Evolutionary conservation across 2,329 filamentous ascomycete species (phyloP).

Genomic region (Fusarium stilboides): DNA sequence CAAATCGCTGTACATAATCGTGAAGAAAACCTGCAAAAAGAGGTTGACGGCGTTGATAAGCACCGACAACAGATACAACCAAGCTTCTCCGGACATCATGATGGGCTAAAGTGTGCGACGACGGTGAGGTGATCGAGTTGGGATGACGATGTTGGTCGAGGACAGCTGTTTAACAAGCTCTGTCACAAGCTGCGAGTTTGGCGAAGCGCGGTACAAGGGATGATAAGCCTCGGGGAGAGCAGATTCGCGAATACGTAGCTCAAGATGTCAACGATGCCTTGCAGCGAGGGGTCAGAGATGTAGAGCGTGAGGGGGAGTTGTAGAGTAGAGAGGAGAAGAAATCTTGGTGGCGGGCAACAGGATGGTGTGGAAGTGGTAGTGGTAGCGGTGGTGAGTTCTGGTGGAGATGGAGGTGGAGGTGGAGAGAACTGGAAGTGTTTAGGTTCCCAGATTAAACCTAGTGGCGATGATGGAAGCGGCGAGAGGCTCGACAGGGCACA

Average conservation of each 20-base stretch:
- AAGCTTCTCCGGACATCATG: slow-evolving; percentile 95
- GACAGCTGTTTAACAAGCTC: slow-evolving; percentile 51
- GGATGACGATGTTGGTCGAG: slow-evolving; percentile 39
- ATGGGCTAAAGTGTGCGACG: slow-evolving; percentile 42
- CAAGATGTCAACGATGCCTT: slow-evolving; percentile 33
- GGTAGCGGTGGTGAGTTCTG: slow-evolving; percentile 47
- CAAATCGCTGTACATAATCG: slow-evolving; percentile 99
- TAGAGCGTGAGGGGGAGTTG: slow-evolving; percentile 34
- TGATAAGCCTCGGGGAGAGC: slow-evolving; percentile 29
- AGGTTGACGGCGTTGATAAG: slow-evolving; percentile 99
- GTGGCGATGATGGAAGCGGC: slow-evolving; percentile 49
- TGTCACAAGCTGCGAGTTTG: slow-evolving; percentile 46
- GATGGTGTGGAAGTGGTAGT: slow-evolving; percentile 46
- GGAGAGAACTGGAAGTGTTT: slow-evolving; percentile 42
- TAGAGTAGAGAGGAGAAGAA: slow-evolving; percentile 43
- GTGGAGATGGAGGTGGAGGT: slow-evolving; percentile 45
- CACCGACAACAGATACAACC: slow-evolving; percentile 97
- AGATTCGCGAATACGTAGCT: slow-evolving; percentile 14
- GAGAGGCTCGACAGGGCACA: slow-evolving; percentile 29
- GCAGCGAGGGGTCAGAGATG: slow-evolving; percentile 17
- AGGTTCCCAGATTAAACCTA: slow-evolving; percentile 42
- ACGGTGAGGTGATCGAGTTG: slow-evolving; percentile 26
- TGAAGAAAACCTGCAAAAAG: slow-evolving; percentile 99
- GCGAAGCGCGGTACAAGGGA: slow-evolving; percentile 32
- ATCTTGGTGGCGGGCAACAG: slow-evolving; percentile 46